Conservation (phyloP, 768 basidiomycete species). For the Leccinellum albellum region DNA sequence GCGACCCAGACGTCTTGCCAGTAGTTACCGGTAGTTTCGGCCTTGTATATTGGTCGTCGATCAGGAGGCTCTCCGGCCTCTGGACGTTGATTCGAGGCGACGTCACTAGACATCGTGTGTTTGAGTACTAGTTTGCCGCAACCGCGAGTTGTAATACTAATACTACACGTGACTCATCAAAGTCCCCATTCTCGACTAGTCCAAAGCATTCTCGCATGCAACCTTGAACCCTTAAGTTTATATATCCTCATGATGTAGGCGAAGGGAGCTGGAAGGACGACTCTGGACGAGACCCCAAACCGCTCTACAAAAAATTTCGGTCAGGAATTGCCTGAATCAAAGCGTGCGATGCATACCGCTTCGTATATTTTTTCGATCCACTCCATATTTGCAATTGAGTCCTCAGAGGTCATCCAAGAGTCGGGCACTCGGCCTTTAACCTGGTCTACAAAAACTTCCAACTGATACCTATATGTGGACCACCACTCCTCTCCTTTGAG, state of each 20-base stretch:
- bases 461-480: constrained; percentile 52
- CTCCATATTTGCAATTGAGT: constrained; percentile 53
- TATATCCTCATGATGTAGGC: neutral
- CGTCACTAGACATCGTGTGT: constrained; percentile 10
- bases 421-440: constrained; percentile 48
- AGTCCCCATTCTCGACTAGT: too few species aligned
- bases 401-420: constrained; percentile 52
- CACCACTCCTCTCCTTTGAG: constrained; percentile 54
- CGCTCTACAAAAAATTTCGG: constrained; percentile 19
- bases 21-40: constrained; percentile 30
- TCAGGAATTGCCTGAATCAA: neutral
- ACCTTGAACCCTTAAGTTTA: neutral
- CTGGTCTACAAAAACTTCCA: constrained; percentile 63
- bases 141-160: neutral
- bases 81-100: neutral
- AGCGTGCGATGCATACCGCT: constrained; percentile 33
- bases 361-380: constrained; percentile 57
- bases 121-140: neutral
- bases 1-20: constrained; percentile 31
- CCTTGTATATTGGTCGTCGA: constrained; percentile 26
- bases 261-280: constrained; percentile 25
- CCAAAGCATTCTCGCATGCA: neutral
- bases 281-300: constrained; percentile 34
- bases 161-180: constrained; percentile 3
- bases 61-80: constrained; percentile 7